These are phyloP conservation scores for Carpinus viminea DNA, from an alignment of 306 rosid genomes.

Conservation along the genomic window DNA sequence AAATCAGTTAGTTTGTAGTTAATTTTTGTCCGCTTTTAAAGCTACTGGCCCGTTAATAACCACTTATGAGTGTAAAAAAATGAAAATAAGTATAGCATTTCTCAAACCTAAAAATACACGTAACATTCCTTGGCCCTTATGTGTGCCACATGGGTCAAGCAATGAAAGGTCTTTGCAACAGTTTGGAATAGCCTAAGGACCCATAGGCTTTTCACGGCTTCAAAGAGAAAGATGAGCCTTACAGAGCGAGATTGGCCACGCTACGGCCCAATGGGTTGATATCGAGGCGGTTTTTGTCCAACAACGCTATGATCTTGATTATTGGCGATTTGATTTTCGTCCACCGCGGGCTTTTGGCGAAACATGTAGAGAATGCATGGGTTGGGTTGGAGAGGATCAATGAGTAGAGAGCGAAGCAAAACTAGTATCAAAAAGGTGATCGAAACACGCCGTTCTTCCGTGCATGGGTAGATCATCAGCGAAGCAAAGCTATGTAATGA, in stretches of 20 bases:
- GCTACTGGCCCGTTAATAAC: no score
- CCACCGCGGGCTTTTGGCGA: conserved; percentile 78
- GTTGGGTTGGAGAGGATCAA: conserved; percentile 73
- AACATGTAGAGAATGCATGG: conserved; percentile 66
- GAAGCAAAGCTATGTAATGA: no score
- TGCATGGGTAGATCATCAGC: no score
- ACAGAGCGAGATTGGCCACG: conserved; percentile 79
- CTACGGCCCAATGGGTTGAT: conserved; percentile 73
- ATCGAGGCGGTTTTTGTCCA: conserved; percentile 57
- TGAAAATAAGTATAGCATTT: no score
- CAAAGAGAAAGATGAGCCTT: conserved; percentile 13
- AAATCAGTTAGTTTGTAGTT: no score
- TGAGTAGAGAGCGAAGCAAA: no score
- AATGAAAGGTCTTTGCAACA: conserved; percentile 59
- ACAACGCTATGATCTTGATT: conserved; percentile 65
- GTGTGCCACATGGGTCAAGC: conserved; percentile 57
- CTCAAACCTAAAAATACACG: no score
- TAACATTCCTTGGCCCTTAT: no score
- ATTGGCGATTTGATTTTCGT: conserved; percentile 85
- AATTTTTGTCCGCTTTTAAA: no score
- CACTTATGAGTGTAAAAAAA: no score
- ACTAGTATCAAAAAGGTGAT: no score
- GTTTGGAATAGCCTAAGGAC: conserved; percentile 46
- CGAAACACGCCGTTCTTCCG: no score
- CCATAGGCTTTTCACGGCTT: conserved; percentile 48